These are phyloP conservation scores for Balakata baccata DNA, from an alignment of 345 rosid species.

Conservation along the genomic window DNA sequence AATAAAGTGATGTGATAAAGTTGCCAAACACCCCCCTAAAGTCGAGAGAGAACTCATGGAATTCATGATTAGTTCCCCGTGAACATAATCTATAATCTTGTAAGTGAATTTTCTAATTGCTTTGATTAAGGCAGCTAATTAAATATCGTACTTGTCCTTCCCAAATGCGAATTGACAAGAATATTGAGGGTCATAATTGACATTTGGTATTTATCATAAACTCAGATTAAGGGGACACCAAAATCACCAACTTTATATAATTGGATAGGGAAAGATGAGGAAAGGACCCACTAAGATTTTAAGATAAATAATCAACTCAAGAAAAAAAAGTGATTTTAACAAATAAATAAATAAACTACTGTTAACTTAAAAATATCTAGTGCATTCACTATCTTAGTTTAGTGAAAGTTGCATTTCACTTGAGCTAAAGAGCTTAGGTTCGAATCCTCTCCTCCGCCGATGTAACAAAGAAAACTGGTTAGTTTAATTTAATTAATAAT, in stretches of 20 bases:
- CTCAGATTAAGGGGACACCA: conserved; percentile 16
- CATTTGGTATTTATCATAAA: conserved; percentile 2
- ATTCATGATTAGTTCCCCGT: conserved; percentile 1
- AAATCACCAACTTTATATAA: conserved; percentile 5
- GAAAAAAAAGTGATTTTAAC: too few species aligned
- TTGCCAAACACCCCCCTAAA: conserved; percentile 5
- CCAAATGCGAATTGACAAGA: neutral
- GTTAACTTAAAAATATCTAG: too few species aligned
- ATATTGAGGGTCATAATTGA: neutral
- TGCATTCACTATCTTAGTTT: too few species aligned
- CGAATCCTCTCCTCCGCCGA: too few species aligned
- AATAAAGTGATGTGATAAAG: neutral
- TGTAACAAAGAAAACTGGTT: too few species aligned
- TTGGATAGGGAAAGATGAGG: conserved; percentile 1
- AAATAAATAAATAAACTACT: too few species aligned
- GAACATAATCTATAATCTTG: neutral
- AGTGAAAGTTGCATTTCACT: too few species aligned
- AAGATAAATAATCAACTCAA: neutral
- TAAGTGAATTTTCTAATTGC: neutral
- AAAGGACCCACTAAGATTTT: conserved; percentile 11
- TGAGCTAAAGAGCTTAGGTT: too few species aligned
- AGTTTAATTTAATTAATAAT: too few species aligned
- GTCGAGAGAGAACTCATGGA: neutral
- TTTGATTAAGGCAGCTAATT: neutral
- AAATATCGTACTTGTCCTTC: neutral